Percentiles rank a stretch among this genome's conserved stretches.
Conservation (phyloP, 345 rosid species). For the Pseudoturritis turrita region DNA sequence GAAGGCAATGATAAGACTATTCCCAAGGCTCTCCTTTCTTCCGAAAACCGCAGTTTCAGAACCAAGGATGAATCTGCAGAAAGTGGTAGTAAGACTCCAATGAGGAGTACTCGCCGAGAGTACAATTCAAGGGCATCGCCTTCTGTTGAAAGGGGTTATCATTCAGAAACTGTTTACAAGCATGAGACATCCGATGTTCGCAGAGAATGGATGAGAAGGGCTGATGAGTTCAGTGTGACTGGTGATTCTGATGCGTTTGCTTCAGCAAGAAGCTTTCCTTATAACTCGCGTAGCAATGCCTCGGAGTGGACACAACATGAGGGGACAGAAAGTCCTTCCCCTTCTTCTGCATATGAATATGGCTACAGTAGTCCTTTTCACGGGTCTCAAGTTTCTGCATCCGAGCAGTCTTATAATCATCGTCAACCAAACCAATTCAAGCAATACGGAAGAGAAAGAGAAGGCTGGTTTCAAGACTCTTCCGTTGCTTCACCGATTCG, state of each 20-base stretch:
- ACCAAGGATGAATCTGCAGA: slow-evolving; percentile 6
- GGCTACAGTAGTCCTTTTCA: slow-evolving; percentile 41
- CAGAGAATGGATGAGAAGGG: slow-evolving; percentile 42
- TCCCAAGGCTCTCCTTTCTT: slow-evolving; percentile 30
- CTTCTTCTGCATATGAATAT: slow-evolving; percentile 35
- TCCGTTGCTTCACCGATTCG: slow-evolving; percentile 25
- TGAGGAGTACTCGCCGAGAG: slow-evolving; percentile 41
- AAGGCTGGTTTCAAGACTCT: slow-evolving; percentile 26
- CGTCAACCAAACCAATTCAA: slow-evolving; percentile 27
- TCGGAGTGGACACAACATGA: slow-evolving; percentile 36
- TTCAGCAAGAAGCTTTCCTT: slow-evolving; percentile 29
- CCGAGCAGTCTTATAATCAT: slow-evolving; percentile 26
- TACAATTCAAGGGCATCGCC: slow-evolving; percentile 52
- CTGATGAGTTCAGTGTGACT: slow-evolving; percentile 18
- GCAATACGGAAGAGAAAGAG: slow-evolving; percentile 14
- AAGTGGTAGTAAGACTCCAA: slow-evolving; percentile 7
- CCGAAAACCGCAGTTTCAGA: slow-evolving; percentile 20
- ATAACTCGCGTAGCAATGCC: slow-evolving; percentile 22
- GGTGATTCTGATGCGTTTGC: slow-evolving; percentile 21
- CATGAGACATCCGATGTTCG: slow-evolving; percentile 26
- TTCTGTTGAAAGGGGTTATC: slow-evolving; percentile 48
- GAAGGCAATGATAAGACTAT: slow-evolving; percentile 21
- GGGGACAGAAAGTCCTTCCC: slow-evolving; percentile 29
- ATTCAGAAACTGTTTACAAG: slow-evolving; percentile 30
- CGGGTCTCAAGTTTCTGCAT: slow-evolving; percentile 29